phyloP scores from a whole-genome alignment of 2,329 filamentous ascomycete species.

The Xylaria polymorpha region DNA sequence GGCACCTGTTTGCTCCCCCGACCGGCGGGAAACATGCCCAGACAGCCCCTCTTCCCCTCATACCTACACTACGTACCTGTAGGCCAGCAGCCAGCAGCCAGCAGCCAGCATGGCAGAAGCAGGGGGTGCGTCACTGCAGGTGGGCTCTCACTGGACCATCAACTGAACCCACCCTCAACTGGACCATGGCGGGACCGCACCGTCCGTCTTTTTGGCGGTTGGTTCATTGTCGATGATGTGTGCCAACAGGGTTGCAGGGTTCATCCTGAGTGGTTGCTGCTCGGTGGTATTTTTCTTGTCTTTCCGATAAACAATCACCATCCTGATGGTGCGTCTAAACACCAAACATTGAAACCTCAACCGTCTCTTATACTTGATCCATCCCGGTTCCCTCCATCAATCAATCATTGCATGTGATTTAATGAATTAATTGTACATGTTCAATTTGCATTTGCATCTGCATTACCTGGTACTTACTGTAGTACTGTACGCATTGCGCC shows the following conservation, averaged over 20 bases:
- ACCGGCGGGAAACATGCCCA: slow-evolving; percentile 10
- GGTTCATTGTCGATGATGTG: background rate
- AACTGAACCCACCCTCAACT: too few relatives aligned
- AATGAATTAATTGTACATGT: background rate
- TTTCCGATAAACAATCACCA: slow-evolving; percentile 19
- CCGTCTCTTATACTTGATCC: background rate
- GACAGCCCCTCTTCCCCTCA: slow-evolving; percentile 23
- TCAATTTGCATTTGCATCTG: background rate
- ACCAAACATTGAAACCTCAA: slow-evolving; percentile 5
- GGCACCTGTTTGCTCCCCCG: slow-evolving; percentile 21
- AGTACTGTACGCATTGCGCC: background rate
- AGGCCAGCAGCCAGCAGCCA: too few relatives aligned
- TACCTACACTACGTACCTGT: too few relatives aligned
- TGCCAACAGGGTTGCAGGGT: slow-evolving; percentile 8
- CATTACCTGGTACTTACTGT: too few relatives aligned
- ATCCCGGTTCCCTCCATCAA: background rate
- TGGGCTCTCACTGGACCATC: background rate
- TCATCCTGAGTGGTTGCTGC: background rate
- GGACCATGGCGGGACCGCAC: background rate
- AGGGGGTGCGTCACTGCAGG: background rate
- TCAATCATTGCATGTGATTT: too few relatives aligned
- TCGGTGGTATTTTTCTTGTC: slow-evolving; percentile 1
- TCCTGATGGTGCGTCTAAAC: background rate
- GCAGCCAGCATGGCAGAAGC: background rate
- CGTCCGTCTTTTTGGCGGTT: background rate